A percentile compares a stretch with the other conserved stretches of the same genome.
phyloP scores from a whole-genome alignment of 768 basidiomycete species.

The Pleurotus eryngii region DNA sequence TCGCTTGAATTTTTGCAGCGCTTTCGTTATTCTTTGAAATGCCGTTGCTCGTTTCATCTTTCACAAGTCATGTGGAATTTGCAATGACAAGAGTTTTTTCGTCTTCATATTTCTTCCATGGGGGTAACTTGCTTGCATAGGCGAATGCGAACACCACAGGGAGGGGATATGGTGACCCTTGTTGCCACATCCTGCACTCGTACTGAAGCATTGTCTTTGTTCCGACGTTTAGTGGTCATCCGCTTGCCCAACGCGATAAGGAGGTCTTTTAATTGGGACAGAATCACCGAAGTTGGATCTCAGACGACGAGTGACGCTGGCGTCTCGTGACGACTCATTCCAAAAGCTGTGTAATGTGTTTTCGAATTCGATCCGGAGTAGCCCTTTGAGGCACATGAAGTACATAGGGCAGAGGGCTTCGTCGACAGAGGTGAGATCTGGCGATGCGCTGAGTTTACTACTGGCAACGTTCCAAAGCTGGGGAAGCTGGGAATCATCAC shows the following conservation, averaged over 20 bases:
- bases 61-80: neutral
- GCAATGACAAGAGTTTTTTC: slow-evolving; percentile 2
- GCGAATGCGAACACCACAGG: slow-evolving; percentile 4
- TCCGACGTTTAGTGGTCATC: slow-evolving; percentile 3
- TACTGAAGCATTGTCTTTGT: neutral
- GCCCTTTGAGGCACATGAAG: slow-evolving; percentile 10
- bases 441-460: slow-evolving; percentile 7
- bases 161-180: slow-evolving; percentile 2
- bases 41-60: neutral
- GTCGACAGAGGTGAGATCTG: neutral
- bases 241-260: slow-evolving; percentile 1
- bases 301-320: slow-evolving; percentile 6
- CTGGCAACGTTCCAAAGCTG: slow-evolving; percentile 2
- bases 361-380: slow-evolving; percentile 8
- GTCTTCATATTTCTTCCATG: neutral
- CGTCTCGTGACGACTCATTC: slow-evolving; percentile 1
- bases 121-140: neutral
- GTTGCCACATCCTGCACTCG: slow-evolving; percentile 2
- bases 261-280: neutral
- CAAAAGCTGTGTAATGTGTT: slow-evolving; percentile 8
- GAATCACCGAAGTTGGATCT: slow-evolving; percentile 9
- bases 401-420: slow-evolving; percentile 7
- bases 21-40: neutral
- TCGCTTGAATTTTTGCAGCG: neutral
- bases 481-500: slow-evolving; percentile 4